phyloP scores from a whole-genome alignment of 2,329 filamentous ascomycete species.

The Penicillium sp. region DNA sequence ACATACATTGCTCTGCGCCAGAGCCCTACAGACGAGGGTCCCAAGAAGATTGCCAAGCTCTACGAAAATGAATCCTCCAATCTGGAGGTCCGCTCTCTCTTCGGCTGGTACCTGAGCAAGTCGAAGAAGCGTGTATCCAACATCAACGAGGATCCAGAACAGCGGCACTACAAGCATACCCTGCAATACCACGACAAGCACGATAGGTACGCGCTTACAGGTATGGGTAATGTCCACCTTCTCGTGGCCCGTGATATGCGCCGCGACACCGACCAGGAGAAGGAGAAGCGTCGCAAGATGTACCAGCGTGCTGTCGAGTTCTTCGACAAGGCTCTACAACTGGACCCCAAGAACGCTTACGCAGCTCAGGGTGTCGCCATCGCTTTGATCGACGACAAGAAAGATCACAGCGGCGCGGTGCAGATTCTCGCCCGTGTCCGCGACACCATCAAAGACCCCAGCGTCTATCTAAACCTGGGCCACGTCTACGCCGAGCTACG shows the following conservation, averaged over 20 bases:
- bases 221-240: constrained; percentile 96
- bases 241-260: constrained; percentile 92
- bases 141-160: constrained; percentile 86
- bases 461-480: constrained; percentile 89
- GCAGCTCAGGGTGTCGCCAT: constrained; percentile 96
- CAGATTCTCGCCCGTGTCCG: constrained; percentile 88
- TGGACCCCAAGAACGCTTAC: constrained; percentile 95
- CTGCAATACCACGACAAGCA: constrained; percentile 95
- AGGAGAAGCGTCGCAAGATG: constrained; percentile 83
- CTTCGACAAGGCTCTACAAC: constrained; percentile 93
- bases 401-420: constrained; percentile 80
- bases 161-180: constrained; percentile 95
- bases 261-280: constrained; percentile 84
- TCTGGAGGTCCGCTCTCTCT: constrained; percentile 88
- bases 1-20: constrained; percentile 87
- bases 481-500: constrained; percentile 90
- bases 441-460: constrained; percentile 86
- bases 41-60: constrained; percentile 81
- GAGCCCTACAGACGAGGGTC: constrained; percentile 82
- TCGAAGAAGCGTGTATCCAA: constrained; percentile 82
- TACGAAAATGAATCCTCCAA: constrained; percentile 85
- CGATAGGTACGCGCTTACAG: constrained; percentile 93
- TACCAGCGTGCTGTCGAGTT: constrained; percentile 96
- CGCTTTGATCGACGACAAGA: constrained; percentile 91
- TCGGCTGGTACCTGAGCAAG: constrained; percentile 94